These are phyloP conservation scores for Leccinellum luteum DNA, from an alignment of 768 basidiomycete species.

Conservation along the genomic window DNA sequence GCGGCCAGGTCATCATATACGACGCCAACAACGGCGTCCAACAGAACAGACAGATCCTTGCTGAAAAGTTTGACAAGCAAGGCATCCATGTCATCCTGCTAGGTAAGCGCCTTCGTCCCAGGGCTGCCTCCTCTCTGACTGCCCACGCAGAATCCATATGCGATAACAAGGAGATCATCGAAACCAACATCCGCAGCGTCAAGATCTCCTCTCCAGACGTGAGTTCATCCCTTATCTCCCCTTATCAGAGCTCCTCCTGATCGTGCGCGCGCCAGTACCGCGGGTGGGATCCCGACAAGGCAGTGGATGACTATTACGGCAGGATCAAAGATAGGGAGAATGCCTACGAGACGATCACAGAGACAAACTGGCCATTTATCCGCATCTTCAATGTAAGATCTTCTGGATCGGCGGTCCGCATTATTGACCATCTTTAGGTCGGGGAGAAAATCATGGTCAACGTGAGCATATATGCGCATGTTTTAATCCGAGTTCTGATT, in stretches of 20 bases:
- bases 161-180: constrained; percentile 89
- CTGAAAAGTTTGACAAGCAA: constrained; percentile 79
- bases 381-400: constrained; percentile 82
- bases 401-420: neutral
- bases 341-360: constrained; percentile 88
- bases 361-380: constrained; percentile 89
- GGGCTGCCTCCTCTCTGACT: constrained; percentile 3
- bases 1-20: constrained; percentile 97
- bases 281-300: constrained; percentile 89
- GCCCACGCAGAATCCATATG: constrained; percentile 74
- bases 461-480: constrained; percentile 40
- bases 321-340: constrained; percentile 85
- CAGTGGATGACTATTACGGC: constrained; percentile 88
- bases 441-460: constrained; percentile 97
- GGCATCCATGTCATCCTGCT: constrained; percentile 94
- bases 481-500: neutral
- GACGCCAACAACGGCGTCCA: constrained; percentile 93
- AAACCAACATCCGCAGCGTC: constrained; percentile 91
- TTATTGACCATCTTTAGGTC: constrained; percentile 48
- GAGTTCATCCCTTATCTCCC: constrained; percentile 29
- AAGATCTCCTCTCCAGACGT: constrained; percentile 99
- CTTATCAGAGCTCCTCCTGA: neutral
- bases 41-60: constrained; percentile 62
- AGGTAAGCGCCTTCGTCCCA: constrained; percentile 46
- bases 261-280: constrained; percentile 61